A percentile compares a stretch with the other conserved stretches of the same genome.
phyloP scores from a whole-genome alignment of 139 green algal species.

The Dunaliella sp. region DNA sequence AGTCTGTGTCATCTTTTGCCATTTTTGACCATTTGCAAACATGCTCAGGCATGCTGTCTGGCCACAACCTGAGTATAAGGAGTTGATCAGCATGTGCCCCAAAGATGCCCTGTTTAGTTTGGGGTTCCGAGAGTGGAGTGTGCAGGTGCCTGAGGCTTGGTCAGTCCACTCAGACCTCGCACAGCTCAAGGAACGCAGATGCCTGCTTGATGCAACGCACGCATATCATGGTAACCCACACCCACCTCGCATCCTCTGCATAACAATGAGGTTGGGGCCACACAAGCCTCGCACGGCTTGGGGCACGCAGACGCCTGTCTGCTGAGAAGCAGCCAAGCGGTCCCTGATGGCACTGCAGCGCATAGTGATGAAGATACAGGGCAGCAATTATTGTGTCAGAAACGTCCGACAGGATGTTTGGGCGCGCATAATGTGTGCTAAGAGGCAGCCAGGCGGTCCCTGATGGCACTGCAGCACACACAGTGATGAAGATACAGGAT shows the following conservation, averaged over 20 bases:
- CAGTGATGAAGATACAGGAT: background rate
- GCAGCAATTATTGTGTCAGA: background rate
- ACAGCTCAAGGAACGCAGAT: no score
- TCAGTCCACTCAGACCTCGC: no score
- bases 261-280: background rate
- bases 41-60: no score
- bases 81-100: no score
- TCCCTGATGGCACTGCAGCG: background rate
- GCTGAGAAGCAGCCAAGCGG: background rate
- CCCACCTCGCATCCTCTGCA: slow-evolving; percentile 27
- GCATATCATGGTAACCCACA: no score
- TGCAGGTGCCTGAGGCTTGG: no score
- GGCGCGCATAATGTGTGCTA: background rate
- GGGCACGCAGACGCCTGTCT: slow-evolving; percentile 13
- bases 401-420: background rate
- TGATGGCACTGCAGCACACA: background rate
- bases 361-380: background rate
- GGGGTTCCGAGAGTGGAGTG: no score
- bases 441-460: background rate
- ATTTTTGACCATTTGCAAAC: no score
- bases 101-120: no score
- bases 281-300: background rate
- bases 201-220: no score
- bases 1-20: no score
- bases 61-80: no score